Evolutionary conservation across 306 rosid genomes (phyloP).

Genomic region (Sphenostylis stenocarpa): DNA sequence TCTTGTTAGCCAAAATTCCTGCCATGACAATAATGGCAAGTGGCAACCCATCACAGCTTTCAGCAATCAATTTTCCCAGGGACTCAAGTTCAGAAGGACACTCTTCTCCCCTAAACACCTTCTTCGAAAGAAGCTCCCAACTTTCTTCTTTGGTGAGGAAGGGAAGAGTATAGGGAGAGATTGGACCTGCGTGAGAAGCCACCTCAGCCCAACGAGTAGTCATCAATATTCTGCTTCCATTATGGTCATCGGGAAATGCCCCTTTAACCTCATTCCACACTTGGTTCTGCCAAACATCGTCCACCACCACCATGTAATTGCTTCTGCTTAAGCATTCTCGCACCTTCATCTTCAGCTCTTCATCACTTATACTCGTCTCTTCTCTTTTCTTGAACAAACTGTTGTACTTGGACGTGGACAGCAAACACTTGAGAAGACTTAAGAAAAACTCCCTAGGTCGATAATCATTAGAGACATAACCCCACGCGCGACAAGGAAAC

Average conservation of each 20-base stretch:
- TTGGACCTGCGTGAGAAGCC: background rate
- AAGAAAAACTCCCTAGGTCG: background rate
- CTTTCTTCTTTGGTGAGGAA: background rate
- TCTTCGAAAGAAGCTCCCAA: constrained; percentile 24
- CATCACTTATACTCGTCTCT: background rate
- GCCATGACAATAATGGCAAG: background rate
- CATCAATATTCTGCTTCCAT: constrained; percentile 28
- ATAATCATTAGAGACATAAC: background rate
- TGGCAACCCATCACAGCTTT: constrained; percentile 13
- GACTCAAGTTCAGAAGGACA: background rate
- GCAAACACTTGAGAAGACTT: background rate
- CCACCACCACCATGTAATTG: background rate
- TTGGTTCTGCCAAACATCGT: background rate
- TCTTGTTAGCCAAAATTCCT: background rate
- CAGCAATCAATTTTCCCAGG: background rate
- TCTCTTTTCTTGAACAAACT: background rate
- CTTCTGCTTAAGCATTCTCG: background rate
- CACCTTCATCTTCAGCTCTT: background rate
- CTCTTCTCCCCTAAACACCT: background rate
- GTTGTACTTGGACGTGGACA: background rate
- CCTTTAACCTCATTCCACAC: background rate
- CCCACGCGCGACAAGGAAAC: constrained; percentile 4
- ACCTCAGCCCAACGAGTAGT: background rate
- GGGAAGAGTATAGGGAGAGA: background rate
- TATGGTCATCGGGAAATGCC: background rate